Evolutionary conservation across 768 basidiomycete genomes (phyloP).

Genomic region (Pulveroboletus sp.): DNA sequence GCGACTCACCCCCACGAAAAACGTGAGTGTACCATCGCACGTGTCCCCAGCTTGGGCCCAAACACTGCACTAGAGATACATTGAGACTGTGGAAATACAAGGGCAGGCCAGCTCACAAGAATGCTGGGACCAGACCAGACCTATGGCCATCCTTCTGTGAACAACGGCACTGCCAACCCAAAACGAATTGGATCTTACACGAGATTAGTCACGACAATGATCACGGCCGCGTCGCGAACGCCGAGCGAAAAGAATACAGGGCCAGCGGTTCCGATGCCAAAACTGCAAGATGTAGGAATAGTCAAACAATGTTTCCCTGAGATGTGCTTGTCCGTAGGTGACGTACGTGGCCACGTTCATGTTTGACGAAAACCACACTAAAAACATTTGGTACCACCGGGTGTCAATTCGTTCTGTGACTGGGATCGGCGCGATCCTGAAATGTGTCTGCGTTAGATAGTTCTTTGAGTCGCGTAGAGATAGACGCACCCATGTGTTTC

Average conservation of each 20-base stretch:
- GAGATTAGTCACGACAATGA: conserved; percentile 44
- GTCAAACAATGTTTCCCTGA: neutral
- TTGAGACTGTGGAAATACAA: too few species aligned
- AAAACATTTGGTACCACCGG: conserved; percentile 46
- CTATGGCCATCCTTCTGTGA: conserved; percentile 18
- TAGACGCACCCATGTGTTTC: conserved; percentile 40
- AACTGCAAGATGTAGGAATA: conserved; percentile 25
- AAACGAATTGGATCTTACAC: conserved; percentile 30
- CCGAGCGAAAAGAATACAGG: conserved; percentile 49
- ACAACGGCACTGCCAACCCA: neutral
- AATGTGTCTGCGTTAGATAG: neutral
- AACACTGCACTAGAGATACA: conserved; percentile 41
- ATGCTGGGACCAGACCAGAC: neutral
- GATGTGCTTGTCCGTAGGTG: neutral
- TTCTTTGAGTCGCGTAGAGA: neutral
- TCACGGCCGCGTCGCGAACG: conserved; percentile 39
- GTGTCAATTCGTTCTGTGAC: conserved; percentile 37
- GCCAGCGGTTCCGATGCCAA: conserved; percentile 49
- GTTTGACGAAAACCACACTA: conserved; percentile 48
- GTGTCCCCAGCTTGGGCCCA: conserved; percentile 52
- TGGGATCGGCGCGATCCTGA: conserved; percentile 40
- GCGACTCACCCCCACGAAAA: conserved; percentile 48
- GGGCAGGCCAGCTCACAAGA: too few species aligned
- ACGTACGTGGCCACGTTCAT: conserved; percentile 44
- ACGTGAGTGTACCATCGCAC: conserved; percentile 57